Evolutionary conservation across 1,284 basidiomycete species (phyloP).

Genomic region (Cutaneotrichosporon arboriforme): DNA sequence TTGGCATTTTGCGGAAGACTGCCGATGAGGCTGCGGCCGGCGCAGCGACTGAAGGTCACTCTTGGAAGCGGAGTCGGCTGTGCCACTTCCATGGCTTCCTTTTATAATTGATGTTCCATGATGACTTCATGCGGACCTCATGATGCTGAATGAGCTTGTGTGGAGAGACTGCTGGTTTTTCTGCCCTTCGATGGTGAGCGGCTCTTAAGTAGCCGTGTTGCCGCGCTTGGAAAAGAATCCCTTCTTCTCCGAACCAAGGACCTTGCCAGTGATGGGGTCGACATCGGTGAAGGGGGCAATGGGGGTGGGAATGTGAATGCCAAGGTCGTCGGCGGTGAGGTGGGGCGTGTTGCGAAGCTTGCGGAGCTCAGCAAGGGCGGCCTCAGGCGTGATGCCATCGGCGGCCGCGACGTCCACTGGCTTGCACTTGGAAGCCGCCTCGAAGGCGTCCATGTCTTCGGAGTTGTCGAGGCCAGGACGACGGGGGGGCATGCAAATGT

Average conservation of each 20-base stretch:
- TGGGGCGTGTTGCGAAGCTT: background rate
- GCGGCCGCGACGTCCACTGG: background rate
- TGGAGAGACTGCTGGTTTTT: too few relatives aligned
- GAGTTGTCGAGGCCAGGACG: constrained; percentile 1
- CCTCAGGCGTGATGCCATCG: constrained; percentile 11
- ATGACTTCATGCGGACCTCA: too few relatives aligned
- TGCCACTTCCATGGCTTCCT: too few relatives aligned
- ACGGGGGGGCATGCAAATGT: constrained; percentile 12
- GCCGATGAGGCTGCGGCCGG: too few relatives aligned
- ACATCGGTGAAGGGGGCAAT: constrained; percentile 8
- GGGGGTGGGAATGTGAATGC: constrained; percentile 1
- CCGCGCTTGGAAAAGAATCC: background rate
- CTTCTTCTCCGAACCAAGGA: background rate
- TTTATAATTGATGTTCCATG: too few relatives aligned
- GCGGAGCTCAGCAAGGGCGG: constrained; percentile 9
- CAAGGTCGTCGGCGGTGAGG: constrained; percentile 1
- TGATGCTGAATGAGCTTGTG: too few relatives aligned
- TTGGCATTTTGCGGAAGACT: too few relatives aligned
- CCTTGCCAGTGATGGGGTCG: constrained; percentile 7
- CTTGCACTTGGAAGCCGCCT: constrained; percentile 3
- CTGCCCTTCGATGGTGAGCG: too few relatives aligned
- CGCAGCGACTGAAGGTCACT: too few relatives aligned
- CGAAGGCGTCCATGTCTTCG: constrained; percentile 8
- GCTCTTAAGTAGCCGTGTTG: too few relatives aligned
- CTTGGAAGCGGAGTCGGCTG: too few relatives aligned